Percentiles rank a stretch among this genome's conserved stretches.
These are phyloP conservation scores for Alternaria brassicicola DNA, from an alignment of 2,329 filamentous ascomycete genomes.

Conservation along the genomic window DNA sequence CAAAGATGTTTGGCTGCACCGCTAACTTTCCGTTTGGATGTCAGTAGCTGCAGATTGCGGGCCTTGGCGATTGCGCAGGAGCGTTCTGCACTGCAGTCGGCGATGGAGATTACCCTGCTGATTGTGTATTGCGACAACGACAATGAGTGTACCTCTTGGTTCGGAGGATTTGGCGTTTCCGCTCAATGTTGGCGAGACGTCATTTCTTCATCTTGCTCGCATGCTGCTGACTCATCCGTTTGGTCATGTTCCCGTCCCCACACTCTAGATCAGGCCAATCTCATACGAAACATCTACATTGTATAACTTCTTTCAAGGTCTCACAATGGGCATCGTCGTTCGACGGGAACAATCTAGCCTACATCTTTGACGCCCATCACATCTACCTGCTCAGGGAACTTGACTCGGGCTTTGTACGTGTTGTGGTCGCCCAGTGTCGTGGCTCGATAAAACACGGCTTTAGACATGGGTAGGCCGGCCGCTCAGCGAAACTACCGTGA, in stretches of 20 bases:
- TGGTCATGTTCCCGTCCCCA: neutral
- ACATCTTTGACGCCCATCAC: no score
- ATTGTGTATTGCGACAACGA: neutral
- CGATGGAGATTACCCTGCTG: neutral
- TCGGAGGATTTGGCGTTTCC: neutral
- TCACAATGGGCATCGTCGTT: neutral
- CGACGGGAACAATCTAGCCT: no score
- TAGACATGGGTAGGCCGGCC: neutral
- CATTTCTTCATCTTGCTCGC: conserved; percentile 3
- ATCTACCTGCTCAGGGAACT: neutral
- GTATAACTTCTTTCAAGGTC: neutral
- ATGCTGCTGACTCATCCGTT: conserved; percentile 4
- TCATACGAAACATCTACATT: neutral
- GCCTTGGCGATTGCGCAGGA: conserved; percentile 11
- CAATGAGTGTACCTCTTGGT: neutral
- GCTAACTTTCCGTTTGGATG: conserved; percentile 11
- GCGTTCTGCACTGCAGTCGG: neutral
- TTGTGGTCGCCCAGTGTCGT: neutral
- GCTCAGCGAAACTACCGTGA: neutral
- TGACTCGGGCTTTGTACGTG: neutral
- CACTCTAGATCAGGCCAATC: neutral
- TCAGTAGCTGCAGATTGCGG: conserved; percentile 5
- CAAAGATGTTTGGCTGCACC: conserved; percentile 1
- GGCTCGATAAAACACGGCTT: neutral
- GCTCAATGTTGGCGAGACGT: neutral